Base-by-base conservation (phyloP, 1,284 basidiomycete species). In the Porogramme epimiltina region DNA sequence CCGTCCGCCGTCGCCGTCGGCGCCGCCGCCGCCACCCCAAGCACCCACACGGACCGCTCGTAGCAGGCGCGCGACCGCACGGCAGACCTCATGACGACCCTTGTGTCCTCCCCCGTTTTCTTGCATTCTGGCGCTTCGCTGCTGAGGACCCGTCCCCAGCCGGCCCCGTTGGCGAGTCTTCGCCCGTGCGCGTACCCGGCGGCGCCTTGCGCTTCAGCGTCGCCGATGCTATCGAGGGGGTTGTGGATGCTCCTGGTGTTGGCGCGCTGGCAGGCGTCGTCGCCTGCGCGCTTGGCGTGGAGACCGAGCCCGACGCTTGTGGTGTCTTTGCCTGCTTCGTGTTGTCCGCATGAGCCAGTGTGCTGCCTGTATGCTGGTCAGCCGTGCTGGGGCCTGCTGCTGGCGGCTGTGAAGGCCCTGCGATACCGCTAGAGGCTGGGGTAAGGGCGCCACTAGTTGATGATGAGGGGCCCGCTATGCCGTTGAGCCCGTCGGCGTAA, bases 191-290 rank as follows among this genome's bases (percentile, higher is more conserved):
- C 52, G 51, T 40, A 22, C 46, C 45, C 16, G 53, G 47, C 10
- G 59, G 60, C 37, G 66, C 70, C 51, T 88, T 89, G 55, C 87
- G 78, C 71, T 90, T 90, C 62, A 88, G 70, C 39, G 80, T 74
- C 49, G 83, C 73, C 62, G 73, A 70, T 36, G 76, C 51, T 68
- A 84, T 64, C 6, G 79, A 73, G 3, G 86, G 84, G 4, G 73
- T 73, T 41, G 70, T 67, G 6, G 64, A 55, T 31, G 72, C 67
- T 2, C 63, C 68, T 49, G 77, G 60, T 2, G 71, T 66, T 31
- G 62, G 56, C 25, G 70, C 66, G 0, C 65, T 58, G 11, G 61
- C 61, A 2, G 67, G 66, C 13, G 69, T 66, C 2, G 65, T 62
- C 42, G 66, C 64, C 26, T 64, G 62, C 45, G 66, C 64, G 26